phyloP scores from a whole-genome alignment of 768 basidiomycete genomes.

The Glaciozyma martinii region DNA sequence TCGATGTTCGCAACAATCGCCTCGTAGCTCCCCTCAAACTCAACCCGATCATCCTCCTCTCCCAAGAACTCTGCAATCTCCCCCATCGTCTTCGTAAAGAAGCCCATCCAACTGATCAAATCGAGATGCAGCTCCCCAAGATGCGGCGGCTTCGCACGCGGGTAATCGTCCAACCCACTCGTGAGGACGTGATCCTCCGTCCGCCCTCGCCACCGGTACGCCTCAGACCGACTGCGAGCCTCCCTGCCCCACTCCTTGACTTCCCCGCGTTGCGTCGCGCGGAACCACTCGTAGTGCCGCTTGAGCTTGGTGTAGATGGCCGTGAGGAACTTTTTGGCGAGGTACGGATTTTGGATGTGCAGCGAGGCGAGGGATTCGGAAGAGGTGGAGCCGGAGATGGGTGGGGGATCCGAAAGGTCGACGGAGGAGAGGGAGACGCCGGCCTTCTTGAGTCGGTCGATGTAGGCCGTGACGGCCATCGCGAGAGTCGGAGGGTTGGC shows the following conservation, averaged over 20 bases:
- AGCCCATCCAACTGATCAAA: conserved; percentile 91
- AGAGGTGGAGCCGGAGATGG: conserved; percentile 45
- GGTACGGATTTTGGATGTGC: conserved; percentile 52
- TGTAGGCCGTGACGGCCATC: conserved; percentile 87
- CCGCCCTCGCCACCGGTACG: conserved; percentile 88
- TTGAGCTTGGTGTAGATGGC: conserved; percentile 76
- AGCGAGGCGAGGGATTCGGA: conserved; percentile 17
- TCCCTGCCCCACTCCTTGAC: conserved; percentile 75
- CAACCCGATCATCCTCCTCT: conserved; percentile 68
- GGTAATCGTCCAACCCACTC: conserved; percentile 94
- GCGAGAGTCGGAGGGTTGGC: conserved; percentile 92
- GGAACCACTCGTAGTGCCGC: conserved; percentile 93
- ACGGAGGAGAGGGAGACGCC: conserved; percentile 14
- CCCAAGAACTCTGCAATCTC: conserved; percentile 80
- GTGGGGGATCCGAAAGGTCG: conserved; percentile 16
- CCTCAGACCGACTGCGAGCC: conserved; percentile 77
- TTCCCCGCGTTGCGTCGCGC: conserved; percentile 84
- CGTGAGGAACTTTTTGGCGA: conserved; percentile 59
- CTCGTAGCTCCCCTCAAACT: conserved; percentile 65
- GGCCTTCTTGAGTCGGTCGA: conserved; percentile 55
- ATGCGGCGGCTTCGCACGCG: conserved; percentile 69
- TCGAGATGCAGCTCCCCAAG: conserved; percentile 88
- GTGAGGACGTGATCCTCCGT: conserved; percentile 79
- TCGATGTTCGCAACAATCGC: conserved; percentile 78
- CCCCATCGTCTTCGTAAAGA: conserved; percentile 87